phyloP scores from a whole-genome alignment of 768 basidiomycete species.

The Auriculariales sp. region DNA sequence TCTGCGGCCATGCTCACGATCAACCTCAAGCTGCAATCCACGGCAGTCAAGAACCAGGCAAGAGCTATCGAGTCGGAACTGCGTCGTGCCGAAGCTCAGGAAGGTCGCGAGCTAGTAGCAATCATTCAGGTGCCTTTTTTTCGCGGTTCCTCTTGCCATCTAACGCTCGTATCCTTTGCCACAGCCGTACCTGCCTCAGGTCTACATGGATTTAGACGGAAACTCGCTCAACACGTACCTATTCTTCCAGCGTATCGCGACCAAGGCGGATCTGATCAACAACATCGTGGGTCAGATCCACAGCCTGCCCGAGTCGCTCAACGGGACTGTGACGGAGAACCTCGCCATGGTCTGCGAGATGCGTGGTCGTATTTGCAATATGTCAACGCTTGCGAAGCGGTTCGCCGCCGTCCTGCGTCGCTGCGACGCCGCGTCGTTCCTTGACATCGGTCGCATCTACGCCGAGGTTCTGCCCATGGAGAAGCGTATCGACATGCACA shows the following conservation, averaged over 20 bases:
- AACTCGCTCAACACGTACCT: conserved; percentile 83
- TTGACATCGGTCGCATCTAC: conserved; percentile 70
- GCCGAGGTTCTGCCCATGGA: conserved; percentile 81
- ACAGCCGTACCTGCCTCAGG: conserved; percentile 80
- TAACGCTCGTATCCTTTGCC: conserved; percentile 1
- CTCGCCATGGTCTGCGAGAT: conserved; percentile 97
- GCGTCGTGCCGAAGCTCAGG: conserved; percentile 68
- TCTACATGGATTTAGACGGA: conserved; percentile 79
- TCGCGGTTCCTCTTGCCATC: neutral
- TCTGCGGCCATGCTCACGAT: conserved; percentile 88
- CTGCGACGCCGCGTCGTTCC: conserved; percentile 74
- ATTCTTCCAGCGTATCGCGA: conserved; percentile 80
- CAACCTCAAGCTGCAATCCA: conserved; percentile 86
- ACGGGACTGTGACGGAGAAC: conserved; percentile 64
- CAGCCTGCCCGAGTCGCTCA: conserved; percentile 72
- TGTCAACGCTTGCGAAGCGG: conserved; percentile 76
- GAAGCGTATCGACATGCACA: conserved; percentile 82
- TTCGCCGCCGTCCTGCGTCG: conserved; percentile 73
- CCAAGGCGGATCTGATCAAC: conserved; percentile 81
- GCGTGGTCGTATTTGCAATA: conserved; percentile 64
- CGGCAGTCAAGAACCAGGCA: conserved; percentile 81
- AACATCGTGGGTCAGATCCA: conserved; percentile 70
- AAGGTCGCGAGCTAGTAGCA: conserved; percentile 61
- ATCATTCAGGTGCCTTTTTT: conserved; percentile 57
- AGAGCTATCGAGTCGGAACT: conserved; percentile 83